A percentile compares a stretch with the other conserved stretches of the same genome.
These are phyloP conservation scores for Spirogloea muscicola DNA, from an alignment of 139 green algal species.

Conservation along the genomic window DNA sequence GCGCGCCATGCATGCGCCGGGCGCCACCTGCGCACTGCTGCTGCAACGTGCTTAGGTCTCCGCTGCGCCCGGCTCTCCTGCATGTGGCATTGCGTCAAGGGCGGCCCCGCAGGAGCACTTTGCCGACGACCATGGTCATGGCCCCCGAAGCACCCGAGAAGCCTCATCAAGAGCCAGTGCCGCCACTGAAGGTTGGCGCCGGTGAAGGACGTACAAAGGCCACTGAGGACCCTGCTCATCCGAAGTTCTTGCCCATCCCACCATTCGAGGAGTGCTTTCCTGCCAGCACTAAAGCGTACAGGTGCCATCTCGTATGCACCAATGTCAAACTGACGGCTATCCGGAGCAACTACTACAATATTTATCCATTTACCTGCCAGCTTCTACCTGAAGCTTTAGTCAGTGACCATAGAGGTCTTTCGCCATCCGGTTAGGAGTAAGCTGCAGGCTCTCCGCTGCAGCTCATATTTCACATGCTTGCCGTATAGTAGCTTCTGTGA, in stretches of 20 bases:
- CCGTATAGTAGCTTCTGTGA: conserved; percentile 9
- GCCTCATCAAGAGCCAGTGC: neutral
- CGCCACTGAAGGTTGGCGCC: no score
- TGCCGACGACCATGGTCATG: neutral
- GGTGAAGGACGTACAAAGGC: no score
- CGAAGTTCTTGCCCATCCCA: conserved; percentile 37
- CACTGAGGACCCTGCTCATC: conserved; percentile 1
- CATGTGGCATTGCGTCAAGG: neutral
- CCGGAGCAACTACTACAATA: no score
- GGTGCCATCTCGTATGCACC: no score
- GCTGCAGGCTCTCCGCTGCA: neutral
- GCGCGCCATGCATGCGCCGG: no score
- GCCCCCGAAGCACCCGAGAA: neutral
- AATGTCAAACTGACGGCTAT: no score
- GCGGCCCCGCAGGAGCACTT: neutral
- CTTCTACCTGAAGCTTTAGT: neutral
- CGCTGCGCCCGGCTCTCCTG: neutral
- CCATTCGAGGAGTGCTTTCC: conserved; percentile 28
- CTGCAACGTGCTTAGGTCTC: neutral
- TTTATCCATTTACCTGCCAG: neutral
- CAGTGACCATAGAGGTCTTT: neutral
- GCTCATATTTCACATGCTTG: neutral
- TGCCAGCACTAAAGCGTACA: conserved; percentile 27
- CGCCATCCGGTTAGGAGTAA: neutral
- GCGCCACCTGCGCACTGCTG: no score